phyloP scores from a whole-genome alignment of 2,329 filamentous ascomycete genomes.

The Hypoxylon sp. region DNA sequence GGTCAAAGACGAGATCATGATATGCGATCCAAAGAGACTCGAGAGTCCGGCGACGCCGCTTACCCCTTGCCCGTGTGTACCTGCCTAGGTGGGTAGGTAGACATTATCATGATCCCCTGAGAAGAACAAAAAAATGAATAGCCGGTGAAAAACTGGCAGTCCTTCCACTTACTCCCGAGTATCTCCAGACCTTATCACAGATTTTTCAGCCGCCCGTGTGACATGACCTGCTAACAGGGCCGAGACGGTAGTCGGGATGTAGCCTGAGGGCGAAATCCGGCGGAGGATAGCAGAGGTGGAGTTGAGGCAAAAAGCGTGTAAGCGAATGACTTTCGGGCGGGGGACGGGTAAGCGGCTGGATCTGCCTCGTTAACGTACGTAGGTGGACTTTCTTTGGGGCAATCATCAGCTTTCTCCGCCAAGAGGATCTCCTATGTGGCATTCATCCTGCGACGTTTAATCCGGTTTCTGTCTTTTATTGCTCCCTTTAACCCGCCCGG shows the following conservation, averaged over 20 bases:
- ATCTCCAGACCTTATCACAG: background rate
- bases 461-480: background rate
- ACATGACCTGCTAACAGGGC: background rate
- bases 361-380: no score
- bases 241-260: background rate
- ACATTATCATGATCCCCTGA: background rate
- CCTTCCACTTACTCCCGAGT: background rate
- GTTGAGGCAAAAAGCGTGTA: background rate
- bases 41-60: background rate
- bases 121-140: background rate
- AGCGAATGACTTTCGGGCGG: background rate
- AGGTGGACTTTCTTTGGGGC: background rate
- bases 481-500: background rate
- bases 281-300: background rate
- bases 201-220: background rate
- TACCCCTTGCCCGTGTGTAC: background rate
- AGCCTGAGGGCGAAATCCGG: background rate
- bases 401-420: no score
- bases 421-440: background rate
- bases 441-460: background rate
- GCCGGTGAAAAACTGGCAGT: background rate
- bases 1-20: background rate
- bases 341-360: background rate
- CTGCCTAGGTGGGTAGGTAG: no score
- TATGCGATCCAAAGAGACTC: background rate